Conservation (phyloP, 2,329 filamentous ascomycete genomes). For the Aspergillus neotritici region DNA sequence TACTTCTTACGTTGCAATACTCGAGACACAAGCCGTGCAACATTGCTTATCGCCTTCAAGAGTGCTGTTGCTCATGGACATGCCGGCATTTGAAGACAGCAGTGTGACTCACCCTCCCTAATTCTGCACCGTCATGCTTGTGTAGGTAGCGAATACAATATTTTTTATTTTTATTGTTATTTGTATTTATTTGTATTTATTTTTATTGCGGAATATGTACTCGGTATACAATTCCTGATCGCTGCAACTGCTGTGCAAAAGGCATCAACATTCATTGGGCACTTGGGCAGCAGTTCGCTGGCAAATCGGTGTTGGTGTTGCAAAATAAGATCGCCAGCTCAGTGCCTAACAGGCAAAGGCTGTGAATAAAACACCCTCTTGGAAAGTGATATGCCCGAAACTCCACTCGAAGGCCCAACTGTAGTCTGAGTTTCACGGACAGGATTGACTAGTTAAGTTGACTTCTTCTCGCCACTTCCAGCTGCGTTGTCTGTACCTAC, state of each 20-base stretch:
- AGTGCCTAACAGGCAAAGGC: conserved; percentile 7
- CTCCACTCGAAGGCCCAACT: conserved; percentile 11
- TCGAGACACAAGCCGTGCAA: too few relatives aligned
- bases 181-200: too few relatives aligned
- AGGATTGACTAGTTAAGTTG: conserved; percentile 4
- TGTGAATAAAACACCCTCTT: background rate
- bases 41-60: too few relatives aligned
- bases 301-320: conserved; percentile 5
- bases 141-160: too few relatives aligned
- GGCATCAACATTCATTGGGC: conserved; percentile 14
- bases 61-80: too few relatives aligned
- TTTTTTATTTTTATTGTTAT: background rate
- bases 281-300: conserved; percentile 16
- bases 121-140: too few relatives aligned
- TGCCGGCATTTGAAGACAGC: too few relatives aligned
- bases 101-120: too few relatives aligned
- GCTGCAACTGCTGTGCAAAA: too few relatives aligned
- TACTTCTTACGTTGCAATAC: too few relatives aligned
- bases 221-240: too few relatives aligned
- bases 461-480: background rate
- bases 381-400: conserved; percentile 8
- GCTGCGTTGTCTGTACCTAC: too few relatives aligned
- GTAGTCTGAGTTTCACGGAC: conserved; percentile 7
- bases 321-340: conserved; percentile 3
- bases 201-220: background rate